Evolutionary conservation across 306 rosid species (phyloP).

Genomic region (Carpinus viminea): DNA sequence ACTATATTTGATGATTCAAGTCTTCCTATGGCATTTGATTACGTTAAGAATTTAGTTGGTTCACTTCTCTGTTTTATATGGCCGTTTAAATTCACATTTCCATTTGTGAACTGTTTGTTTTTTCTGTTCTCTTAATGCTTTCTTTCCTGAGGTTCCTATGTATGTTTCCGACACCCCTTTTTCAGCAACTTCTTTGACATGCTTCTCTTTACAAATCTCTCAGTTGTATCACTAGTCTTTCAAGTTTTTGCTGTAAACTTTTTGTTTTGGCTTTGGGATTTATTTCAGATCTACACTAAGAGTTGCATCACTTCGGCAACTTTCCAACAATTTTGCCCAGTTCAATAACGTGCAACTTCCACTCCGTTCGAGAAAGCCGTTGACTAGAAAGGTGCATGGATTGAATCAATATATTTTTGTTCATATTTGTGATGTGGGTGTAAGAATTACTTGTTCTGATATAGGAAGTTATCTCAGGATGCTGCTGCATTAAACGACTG

Average conservation of each 20-base stretch:
- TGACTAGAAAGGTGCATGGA: constrained; percentile 80
- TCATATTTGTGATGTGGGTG: constrained; percentile 12
- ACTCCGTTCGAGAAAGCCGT: constrained; percentile 75
- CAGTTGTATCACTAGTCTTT: constrained; percentile 19
- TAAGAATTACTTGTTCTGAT: constrained; percentile 33
- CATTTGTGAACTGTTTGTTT: background rate
- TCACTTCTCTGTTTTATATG: background rate
- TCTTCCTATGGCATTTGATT: background rate
- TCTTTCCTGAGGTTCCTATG: constrained; percentile 24
- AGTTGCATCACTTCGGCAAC: constrained; percentile 79
- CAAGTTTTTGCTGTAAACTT: constrained; percentile 15
- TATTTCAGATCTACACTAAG: constrained; percentile 72
- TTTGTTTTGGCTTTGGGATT: constrained; percentile 28
- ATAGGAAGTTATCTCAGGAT: constrained; percentile 60
- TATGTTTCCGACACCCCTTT: constrained; percentile 5
- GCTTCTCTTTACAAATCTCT: constrained; percentile 10
- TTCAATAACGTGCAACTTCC: constrained; percentile 78
- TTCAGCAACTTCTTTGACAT: constrained; percentile 19
- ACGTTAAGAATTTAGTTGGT: background rate
- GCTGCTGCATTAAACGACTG: constrained; percentile 85
- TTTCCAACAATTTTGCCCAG: constrained; percentile 86
- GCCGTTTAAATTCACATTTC: background rate
- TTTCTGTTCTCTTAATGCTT: constrained; percentile 8
- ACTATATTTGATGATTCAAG: background rate
- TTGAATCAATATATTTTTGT: background rate